Evolutionary conservation across 2,329 filamentous ascomycete genomes (phyloP), one percentile per base, ranked within the genome.

Genomic region (Clonostachys solani): DNA sequence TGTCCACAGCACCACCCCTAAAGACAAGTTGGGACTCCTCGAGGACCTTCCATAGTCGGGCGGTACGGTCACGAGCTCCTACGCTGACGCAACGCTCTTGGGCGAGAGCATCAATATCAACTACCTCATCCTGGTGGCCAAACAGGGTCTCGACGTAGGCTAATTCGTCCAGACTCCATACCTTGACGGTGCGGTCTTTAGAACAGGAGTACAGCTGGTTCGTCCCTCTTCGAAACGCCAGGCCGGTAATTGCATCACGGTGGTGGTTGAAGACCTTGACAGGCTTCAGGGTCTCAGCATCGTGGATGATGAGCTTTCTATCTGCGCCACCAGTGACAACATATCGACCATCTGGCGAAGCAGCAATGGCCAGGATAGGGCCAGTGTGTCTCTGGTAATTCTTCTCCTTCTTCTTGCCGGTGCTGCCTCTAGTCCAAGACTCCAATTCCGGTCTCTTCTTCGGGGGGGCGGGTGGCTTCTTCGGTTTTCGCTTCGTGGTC

Each of bases 11-110:
- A 52, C 91, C 90, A 49, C 92, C 92, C 43, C 92, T 86, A 68
- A 97, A 99, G 3, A 97, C 92, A 7, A 99, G 80, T 64, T 99
- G 94, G 2, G 87, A 89, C 70, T 99, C 92, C 58, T 99, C 94
- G 5, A 89, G 83, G 2, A 99, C 92, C 67, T 96, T 96, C 94
- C 94, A 99, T 56, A 96, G 71, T 49, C 94, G 80, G 37, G 92
- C 94, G 3, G 92, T 96, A 48, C 92, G 84, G 65, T 99, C 94
- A 54, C 94, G 80, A 6, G 90, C 87, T 47, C 94, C 94, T 16
- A 96, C 94, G 51, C 86, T 94, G 50, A 97, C 78, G 62, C 94
- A 96, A 43, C 90, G 85, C 66, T 97, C 94, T 56, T 91, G 84
- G 3, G 86, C 84, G 52, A 95, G 77, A 18, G 89, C 86, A 53